These are phyloP conservation scores for Pilatotrama ljubarskyi DNA, from an alignment of 768 basidiomycete genomes.

Conservation along the genomic window DNA sequence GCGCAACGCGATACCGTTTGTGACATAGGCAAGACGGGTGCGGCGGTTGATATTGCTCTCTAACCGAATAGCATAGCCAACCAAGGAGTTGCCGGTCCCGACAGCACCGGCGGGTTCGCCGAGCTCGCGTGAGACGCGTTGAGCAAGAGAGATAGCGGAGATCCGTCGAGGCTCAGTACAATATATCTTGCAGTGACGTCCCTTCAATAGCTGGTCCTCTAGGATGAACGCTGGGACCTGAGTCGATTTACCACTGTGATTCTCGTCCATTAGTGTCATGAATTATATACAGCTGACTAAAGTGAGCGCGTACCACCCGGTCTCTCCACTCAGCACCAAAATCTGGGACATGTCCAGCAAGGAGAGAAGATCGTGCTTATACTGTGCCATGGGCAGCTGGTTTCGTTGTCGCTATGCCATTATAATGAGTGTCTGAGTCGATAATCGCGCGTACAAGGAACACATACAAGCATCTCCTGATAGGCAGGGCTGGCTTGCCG, in stretches of 20 bases:
- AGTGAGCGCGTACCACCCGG: slow-evolving; percentile 55
- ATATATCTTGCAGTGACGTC: slow-evolving; percentile 84
- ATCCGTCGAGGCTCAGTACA: slow-evolving; percentile 96
- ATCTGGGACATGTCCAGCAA: slow-evolving; percentile 76
- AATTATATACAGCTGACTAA: slow-evolving; percentile 39
- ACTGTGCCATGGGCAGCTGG: slow-evolving; percentile 81
- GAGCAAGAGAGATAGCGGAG: slow-evolving; percentile 93
- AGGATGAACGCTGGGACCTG: slow-evolving; percentile 94
- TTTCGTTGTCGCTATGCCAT: slow-evolving; percentile 65
- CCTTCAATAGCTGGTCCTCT: slow-evolving; percentile 81
- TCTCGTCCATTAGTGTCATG: slow-evolving; percentile 8
- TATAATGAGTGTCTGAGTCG: no score
- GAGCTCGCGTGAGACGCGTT: slow-evolving; percentile 90
- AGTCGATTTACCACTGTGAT: slow-evolving; percentile 87
- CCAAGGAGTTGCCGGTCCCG: slow-evolving; percentile 75
- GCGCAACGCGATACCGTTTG: slow-evolving; percentile 92
- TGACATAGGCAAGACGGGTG: slow-evolving; percentile 82
- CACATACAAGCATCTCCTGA: slow-evolving; percentile 84
- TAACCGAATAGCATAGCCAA: slow-evolving; percentile 93
- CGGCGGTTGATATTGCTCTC: slow-evolving; percentile 83
- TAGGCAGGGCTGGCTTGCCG: slow-evolving; percentile 67
- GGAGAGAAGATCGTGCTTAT: slow-evolving; percentile 70
- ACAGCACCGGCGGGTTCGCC: slow-evolving; percentile 81
- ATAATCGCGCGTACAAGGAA: background rate
- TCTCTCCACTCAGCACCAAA: slow-evolving; percentile 84